A percentile compares a stretch with the other conserved stretches of the same genome.
These are phyloP conservation scores for Apophysomyces ossiformis DNA, from an alignment of 371 early-diverging fungal species.

Conservation along the genomic window DNA sequence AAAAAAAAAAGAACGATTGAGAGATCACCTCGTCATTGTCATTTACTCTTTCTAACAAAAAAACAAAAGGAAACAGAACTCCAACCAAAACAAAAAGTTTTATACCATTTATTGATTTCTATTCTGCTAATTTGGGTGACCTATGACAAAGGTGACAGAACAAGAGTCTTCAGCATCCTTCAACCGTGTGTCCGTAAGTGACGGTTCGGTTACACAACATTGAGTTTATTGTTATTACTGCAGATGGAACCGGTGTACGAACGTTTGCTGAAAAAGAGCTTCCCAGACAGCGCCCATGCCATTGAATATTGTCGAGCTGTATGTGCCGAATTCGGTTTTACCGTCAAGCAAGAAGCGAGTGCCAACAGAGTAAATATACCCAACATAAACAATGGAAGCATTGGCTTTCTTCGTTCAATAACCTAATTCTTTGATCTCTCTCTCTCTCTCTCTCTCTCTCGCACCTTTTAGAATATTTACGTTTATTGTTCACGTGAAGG, in stretches of 20 bases:
- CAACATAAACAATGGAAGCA: conserved; percentile 11
- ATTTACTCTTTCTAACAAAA: conserved; percentile 4
- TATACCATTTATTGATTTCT: too few species aligned
- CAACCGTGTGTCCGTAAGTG: conserved; percentile 10
- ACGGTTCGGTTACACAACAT: conserved; percentile 1
- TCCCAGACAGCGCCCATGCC: conserved; percentile 39
- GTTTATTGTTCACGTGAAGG: conserved; percentile 70
- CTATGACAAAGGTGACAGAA: conserved; percentile 9
- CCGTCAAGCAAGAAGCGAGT: conserved; percentile 53
- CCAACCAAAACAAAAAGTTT: not conserved
- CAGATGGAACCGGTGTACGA: conserved; percentile 51
- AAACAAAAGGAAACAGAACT: not conserved
- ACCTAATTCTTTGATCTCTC: not conserved
- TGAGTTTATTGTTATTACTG: conserved; percentile 11
- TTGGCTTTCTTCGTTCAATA: conserved; percentile 8
- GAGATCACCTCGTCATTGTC: not conserved
- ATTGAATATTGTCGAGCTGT: conserved; percentile 44
- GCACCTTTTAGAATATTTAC: conserved; percentile 56
- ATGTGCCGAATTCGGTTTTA: conserved; percentile 48
- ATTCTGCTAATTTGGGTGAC: too few species aligned
- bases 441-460: conserved; percentile 7
- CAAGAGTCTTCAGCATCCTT: conserved; percentile 1
- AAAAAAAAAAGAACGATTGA: not conserved
- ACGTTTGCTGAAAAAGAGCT: conserved; percentile 34
- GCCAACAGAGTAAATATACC: conserved; percentile 40